Evolutionary conservation across 2,329 filamentous ascomycete genomes (phyloP).

Genomic region (Mariannaea sp.): DNA sequence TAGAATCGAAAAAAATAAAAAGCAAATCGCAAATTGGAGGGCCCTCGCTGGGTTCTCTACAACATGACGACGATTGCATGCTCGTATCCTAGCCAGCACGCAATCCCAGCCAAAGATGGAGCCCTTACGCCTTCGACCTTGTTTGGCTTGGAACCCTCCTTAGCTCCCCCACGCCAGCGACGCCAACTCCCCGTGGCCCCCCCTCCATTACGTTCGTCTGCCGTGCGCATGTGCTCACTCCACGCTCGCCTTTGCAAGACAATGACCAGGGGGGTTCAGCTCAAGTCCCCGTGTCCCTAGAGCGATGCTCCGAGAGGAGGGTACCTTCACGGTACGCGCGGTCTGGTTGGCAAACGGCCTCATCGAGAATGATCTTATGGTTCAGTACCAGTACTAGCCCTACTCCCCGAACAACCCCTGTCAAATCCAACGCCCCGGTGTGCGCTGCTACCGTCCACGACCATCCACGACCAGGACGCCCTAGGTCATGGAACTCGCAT

Average conservation of each 20-base stretch:
- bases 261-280: neutral
- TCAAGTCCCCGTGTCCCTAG: conserved; percentile 12
- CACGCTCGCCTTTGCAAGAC: conserved; percentile 9
- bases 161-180: conserved; percentile 25
- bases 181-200: conserved; percentile 16
- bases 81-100: conserved; percentile 39
- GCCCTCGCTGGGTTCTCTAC: conserved; percentile 23
- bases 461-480: conserved; percentile 17
- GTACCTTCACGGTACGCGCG: conserved; percentile 16
- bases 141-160: neutral
- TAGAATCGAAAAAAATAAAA: neutral
- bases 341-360: neutral
- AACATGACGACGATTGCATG: conserved; percentile 34
- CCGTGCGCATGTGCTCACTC: neutral
- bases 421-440: conserved; percentile 23
- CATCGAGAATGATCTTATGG: neutral
- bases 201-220: conserved; percentile 6
- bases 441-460: conserved; percentile 12
- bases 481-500: conserved; percentile 11
- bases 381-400: conserved; percentile 11
- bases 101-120: conserved; percentile 24
- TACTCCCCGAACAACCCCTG: conserved; percentile 10
- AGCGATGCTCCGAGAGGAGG: conserved; percentile 12
- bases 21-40: conserved; percentile 25
- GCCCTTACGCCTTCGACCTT: neutral